These are phyloP conservation scores for Saccharomyces cerevisiae DNA, from an alignment of 805 yeast species.

Conservation along the genomic window DNA sequence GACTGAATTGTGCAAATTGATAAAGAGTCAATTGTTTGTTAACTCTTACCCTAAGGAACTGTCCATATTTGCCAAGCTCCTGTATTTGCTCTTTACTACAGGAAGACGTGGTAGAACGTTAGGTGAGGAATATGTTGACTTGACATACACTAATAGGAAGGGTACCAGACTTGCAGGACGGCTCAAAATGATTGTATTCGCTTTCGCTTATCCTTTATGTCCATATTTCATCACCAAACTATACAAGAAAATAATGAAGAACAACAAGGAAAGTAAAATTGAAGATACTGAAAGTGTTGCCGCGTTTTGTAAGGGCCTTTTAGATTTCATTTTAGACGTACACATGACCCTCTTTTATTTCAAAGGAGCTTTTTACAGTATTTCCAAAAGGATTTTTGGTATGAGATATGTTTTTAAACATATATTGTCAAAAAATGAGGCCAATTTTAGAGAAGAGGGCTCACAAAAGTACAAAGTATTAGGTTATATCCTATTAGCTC, in stretches of 20 bases:
- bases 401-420: conserved; percentile 72
- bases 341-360: conserved; percentile 81
- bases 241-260: conserved; percentile 9
- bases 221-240: conserved; percentile 45
- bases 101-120: conserved; percentile 68
- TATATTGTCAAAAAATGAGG: conserved; percentile 34
- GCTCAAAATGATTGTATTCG: conserved; percentile 46
- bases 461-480: conserved; percentile 58
- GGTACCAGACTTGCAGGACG: conserved; percentile 44
- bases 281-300: not conserved
- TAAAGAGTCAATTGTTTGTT: conserved; percentile 56
- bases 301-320: conserved; percentile 31
- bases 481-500: conserved; percentile 54
- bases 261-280: not conserved
- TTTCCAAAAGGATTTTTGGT: conserved; percentile 71
- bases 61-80: conserved; percentile 44
- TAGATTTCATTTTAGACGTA: conserved; percentile 50
- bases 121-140: conserved; percentile 91
- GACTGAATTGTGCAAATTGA: conserved; percentile 43
- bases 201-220: conserved; percentile 49
- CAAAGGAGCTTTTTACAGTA: conserved; percentile 69
- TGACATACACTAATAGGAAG: conserved; percentile 49
- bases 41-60: conserved; percentile 59
- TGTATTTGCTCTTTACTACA: conserved; percentile 72
- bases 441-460: conserved; percentile 30